These are phyloP conservation scores for Ganoderma sp. DNA, from an alignment of 1,284 basidiomycete genomes.

Conservation along the genomic window DNA sequence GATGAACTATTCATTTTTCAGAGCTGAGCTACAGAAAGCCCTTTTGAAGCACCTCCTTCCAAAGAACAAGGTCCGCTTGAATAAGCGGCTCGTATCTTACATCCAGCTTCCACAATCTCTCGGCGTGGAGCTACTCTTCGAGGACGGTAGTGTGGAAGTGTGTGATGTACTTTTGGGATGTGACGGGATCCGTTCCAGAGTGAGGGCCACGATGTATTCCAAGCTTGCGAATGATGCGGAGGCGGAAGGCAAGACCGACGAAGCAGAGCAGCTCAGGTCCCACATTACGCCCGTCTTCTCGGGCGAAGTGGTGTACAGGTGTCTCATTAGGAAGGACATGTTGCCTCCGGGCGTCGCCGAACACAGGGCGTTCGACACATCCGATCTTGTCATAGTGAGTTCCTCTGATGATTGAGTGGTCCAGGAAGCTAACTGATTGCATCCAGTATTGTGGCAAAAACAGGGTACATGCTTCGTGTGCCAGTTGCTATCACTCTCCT, in stretches of 20 bases:
- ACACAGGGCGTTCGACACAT: conserved; percentile 6
- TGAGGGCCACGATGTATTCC: conserved; percentile 34
- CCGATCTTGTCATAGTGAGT: conserved; percentile 11
- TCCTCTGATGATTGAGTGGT: too few species aligned
- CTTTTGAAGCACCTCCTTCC: conserved; percentile 51
- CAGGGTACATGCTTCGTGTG: conserved; percentile 25
- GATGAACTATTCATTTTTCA: conserved; percentile 51
- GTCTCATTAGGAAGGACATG: conserved; percentile 10
- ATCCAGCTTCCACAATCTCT: conserved; percentile 36
- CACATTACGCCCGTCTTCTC: conserved; percentile 14
- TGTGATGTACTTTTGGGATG: conserved; percentile 58
- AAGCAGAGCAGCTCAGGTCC: conserved; percentile 7
- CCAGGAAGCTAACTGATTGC: too few species aligned
- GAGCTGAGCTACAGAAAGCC: conserved; percentile 56
- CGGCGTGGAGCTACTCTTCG: conserved; percentile 50
- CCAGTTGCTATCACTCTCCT: too few species aligned
- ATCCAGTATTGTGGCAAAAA: conserved; percentile 38
- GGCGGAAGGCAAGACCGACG: conserved; percentile 19
- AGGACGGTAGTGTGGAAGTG: conserved; percentile 51
- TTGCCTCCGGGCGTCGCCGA: conserved; percentile 7
- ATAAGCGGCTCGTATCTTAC: conserved; percentile 57
- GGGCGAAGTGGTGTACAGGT: conserved; percentile 14
- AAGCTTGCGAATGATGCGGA: conserved; percentile 26
- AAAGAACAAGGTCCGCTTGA: conserved; percentile 44
- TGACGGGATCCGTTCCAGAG: conserved; percentile 55